These are phyloP conservation scores for Capillidium heterosporum DNA, from an alignment of 371 early-diverging fungal genomes.

Conservation along the genomic window DNA sequence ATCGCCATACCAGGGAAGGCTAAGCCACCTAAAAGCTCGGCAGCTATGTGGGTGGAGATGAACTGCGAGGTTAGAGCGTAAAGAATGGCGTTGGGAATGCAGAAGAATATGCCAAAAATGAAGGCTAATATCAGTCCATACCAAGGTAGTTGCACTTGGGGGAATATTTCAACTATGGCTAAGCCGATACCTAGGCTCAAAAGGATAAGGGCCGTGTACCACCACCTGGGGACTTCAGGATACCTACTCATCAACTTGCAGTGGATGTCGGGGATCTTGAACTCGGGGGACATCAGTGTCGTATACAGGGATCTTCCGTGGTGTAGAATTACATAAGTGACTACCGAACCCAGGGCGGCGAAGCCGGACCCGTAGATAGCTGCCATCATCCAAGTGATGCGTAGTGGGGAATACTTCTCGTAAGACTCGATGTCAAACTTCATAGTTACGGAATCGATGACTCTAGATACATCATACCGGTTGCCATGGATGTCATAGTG, in stretches of 20 bases:
- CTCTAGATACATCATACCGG: slow-evolving; percentile 12
- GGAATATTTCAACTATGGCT: background rate
- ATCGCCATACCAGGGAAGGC: slow-evolving; percentile 31
- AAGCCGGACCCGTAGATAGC: slow-evolving; percentile 26
- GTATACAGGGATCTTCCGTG: no score
- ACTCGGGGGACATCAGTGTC: no score
- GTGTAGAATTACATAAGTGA: slow-evolving; percentile 29
- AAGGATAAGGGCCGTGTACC: background rate
- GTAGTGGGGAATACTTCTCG: slow-evolving; percentile 18
- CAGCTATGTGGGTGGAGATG: slow-evolving; percentile 52
- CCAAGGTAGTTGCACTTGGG: slow-evolving; percentile 19
- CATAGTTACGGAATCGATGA: background rate
- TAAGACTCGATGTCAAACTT: background rate
- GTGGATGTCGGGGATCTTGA: background rate
- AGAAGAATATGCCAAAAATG: slow-evolving; percentile 34
- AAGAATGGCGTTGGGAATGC: slow-evolving; percentile 63
- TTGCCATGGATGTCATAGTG: slow-evolving; percentile 24
- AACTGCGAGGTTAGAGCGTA: slow-evolving; percentile 45
- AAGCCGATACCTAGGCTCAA: background rate
- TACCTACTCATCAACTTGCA: background rate
- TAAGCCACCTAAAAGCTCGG: slow-evolving; percentile 41
- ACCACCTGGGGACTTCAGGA: background rate
- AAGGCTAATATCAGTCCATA: slow-evolving; percentile 53
- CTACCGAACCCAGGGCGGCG: slow-evolving; percentile 27
- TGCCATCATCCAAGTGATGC: slow-evolving; percentile 38